These are phyloP conservation scores for Melampsora occidentalis DNA, from an alignment of 1,284 basidiomycete species.

Conservation along the genomic window DNA sequence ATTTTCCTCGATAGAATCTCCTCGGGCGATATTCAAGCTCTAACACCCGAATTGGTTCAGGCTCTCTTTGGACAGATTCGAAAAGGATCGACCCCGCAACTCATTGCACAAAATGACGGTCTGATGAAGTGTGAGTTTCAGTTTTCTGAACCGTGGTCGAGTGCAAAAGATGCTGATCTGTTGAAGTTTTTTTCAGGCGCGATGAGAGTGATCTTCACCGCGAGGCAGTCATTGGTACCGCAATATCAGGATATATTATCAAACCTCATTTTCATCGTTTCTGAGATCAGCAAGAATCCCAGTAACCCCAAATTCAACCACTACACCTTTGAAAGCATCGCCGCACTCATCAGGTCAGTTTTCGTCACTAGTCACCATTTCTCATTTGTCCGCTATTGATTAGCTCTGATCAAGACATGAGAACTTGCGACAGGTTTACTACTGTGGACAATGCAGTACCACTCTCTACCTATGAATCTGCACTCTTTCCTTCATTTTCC, in stretches of 20 bases:
- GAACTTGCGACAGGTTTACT: constrained; percentile 63
- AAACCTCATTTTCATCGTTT: constrained; percentile 76
- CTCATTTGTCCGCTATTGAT: not conserved
- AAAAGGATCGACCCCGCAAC: constrained; percentile 77
- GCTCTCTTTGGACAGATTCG: constrained; percentile 79
- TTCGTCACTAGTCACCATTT: not conserved
- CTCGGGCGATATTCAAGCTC: constrained; percentile 77
- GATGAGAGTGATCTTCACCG: constrained; percentile 89
- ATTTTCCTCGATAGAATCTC: constrained; percentile 60
- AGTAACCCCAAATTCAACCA: constrained; percentile 97
- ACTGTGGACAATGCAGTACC: constrained; percentile 68
- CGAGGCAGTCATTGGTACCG: constrained; percentile 71
- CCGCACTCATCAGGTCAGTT: constrained; percentile 75
- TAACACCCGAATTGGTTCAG: constrained; percentile 71
- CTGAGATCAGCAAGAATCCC: constrained; percentile 87
- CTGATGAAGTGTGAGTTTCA: constrained; percentile 79
- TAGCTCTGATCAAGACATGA: not conserved
- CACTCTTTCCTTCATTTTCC: constrained; percentile 77
- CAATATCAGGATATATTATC: constrained; percentile 67
- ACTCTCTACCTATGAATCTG: constrained; percentile 72
- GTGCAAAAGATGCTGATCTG: not conserved
- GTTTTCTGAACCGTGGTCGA: not conserved
- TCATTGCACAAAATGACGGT: constrained; percentile 96
- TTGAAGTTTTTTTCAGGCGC: constrained; percentile 52
- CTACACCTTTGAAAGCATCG: constrained; percentile 92